Conservation (phyloP, 768 basidiomycete genomes). For the Suillus subaureus region DNA sequence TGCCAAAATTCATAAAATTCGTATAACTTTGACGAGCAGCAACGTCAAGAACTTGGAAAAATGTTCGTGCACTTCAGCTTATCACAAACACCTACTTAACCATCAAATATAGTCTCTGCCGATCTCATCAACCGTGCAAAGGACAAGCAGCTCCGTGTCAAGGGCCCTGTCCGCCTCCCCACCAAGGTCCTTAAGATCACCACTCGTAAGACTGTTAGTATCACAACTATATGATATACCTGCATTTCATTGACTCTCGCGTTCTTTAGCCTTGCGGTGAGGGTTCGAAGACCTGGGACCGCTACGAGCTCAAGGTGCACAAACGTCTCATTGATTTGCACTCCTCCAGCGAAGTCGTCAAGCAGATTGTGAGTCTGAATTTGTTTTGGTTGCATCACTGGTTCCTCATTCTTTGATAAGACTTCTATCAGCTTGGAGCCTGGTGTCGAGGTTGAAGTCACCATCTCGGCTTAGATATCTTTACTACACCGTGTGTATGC, state of each 20-base stretch:
- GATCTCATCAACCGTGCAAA: conserved; percentile 99
- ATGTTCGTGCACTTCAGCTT: conserved; percentile 53
- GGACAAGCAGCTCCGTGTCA: conserved; percentile 99
- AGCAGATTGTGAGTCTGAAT: conserved; percentile 87
- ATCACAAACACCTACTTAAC: background rate
- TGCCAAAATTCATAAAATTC: conserved; percentile 97
- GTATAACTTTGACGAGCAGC: conserved; percentile 97
- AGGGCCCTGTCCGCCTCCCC: conserved; percentile 97
- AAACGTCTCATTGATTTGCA: conserved; percentile 99
- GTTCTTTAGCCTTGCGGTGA: conserved; percentile 91
- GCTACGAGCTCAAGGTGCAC: conserved; percentile 99
- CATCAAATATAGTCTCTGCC: conserved; percentile 75
- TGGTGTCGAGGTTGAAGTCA: conserved; percentile 98
- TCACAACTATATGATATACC: background rate
- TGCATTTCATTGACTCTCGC: conserved; percentile 7
- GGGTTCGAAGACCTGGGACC: conserved; percentile 99
- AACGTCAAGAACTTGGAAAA: conserved; percentile 99
- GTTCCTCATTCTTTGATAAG: conserved; percentile 42
- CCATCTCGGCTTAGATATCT: conserved; percentile 71
- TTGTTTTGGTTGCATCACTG: conserved; percentile 6
- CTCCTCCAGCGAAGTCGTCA: conserved; percentile 98
- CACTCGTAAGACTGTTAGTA: conserved; percentile 94
- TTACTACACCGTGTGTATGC: background rate
- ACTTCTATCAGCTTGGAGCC: conserved; percentile 99
- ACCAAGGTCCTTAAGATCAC: conserved; percentile 99